Evolutionary conservation across 306 rosid genomes (phyloP).

Genomic region (Lathyrus tuberosus): DNA sequence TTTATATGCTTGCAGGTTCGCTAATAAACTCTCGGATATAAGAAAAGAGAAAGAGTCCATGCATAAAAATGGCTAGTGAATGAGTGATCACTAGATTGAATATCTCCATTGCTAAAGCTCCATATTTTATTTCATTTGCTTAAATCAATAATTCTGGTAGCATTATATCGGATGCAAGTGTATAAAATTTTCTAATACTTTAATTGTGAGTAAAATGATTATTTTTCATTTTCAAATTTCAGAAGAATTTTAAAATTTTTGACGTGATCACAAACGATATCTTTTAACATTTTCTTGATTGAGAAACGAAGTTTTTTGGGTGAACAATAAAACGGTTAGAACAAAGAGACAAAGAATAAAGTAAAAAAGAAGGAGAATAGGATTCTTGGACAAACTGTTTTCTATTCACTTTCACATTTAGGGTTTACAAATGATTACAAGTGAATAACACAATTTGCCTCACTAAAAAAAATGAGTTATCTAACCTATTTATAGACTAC

Average conservation of each 20-base stretch:
- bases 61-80: slow-evolving; percentile 2
- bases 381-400: too few relatives aligned
- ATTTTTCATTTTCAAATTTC: neutral
- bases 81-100: neutral
- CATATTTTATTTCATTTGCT: neutral
- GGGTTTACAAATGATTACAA: too few relatives aligned
- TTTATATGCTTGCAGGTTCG: slow-evolving; percentile 48
- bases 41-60: slow-evolving; percentile 40
- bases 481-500: too few relatives aligned
- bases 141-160: neutral
- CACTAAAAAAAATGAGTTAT: too few relatives aligned
- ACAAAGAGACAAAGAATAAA: too few relatives aligned
- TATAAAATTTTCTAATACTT: neutral
- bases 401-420: too few relatives aligned
- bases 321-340: too few relatives aligned
- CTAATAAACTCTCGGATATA: slow-evolving; percentile 44
- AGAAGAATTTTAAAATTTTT: neutral
- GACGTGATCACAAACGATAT: too few relatives aligned
- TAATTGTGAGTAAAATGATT: neutral
- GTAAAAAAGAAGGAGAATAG: too few relatives aligned
- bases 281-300: too few relatives aligned
- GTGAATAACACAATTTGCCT: too few relatives aligned
- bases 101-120: neutral
- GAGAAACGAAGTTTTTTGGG: too few relatives aligned
- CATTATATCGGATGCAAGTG: neutral